These are phyloP conservation scores for Petrea volubilis DNA, from an alignment of 257 asterid species.

Conservation along the genomic window DNA sequence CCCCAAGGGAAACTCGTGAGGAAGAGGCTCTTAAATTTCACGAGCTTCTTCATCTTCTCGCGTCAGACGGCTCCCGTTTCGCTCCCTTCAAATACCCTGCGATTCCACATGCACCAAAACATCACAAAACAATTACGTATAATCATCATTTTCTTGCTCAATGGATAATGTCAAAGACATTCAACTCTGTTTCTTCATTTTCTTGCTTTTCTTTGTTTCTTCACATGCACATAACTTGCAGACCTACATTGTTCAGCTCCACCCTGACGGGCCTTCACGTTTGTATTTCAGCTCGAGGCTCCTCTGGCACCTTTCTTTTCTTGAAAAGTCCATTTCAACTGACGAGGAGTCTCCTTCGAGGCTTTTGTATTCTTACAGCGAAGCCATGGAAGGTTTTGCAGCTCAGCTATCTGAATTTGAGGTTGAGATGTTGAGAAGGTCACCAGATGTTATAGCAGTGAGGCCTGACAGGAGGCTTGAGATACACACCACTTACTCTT, in stretches of 20 bases:
- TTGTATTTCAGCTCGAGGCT: slow-evolving; percentile 50
- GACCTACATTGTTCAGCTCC: slow-evolving; percentile 86
- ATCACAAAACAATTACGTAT: background rate
- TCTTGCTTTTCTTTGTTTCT: slow-evolving; percentile 29
- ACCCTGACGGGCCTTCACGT: slow-evolving; percentile 48
- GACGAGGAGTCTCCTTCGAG: slow-evolving; percentile 55
- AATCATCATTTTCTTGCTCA: background rate
- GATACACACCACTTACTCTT: slow-evolving; percentile 81
- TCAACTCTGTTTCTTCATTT: slow-evolving; percentile 28
- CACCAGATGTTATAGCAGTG: slow-evolving; percentile 58
- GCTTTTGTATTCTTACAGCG: slow-evolving; percentile 69
- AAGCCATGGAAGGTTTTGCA: slow-evolving; percentile 87
- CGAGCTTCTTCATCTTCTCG: slow-evolving; percentile 58
- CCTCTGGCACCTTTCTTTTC: slow-evolving; percentile 83
- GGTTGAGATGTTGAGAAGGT: slow-evolving; percentile 37
- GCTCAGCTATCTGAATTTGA: slow-evolving; percentile 62
- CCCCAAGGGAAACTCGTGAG: slow-evolving; percentile 82
- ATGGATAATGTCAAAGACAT: slow-evolving; percentile 43
- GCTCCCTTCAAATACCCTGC: slow-evolving; percentile 60
- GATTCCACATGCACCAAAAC: slow-evolving; percentile 32
- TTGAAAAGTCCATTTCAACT: slow-evolving; percentile 43
- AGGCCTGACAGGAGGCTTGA: slow-evolving; percentile 60
- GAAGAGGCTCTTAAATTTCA: slow-evolving; percentile 74
- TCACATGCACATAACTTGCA: slow-evolving; percentile 48
- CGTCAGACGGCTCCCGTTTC: slow-evolving; percentile 24